These are phyloP conservation scores for Amoebophrya sp. DNA, from an alignment of 169 alveolate genomes.

Conservation along the genomic window DNA sequence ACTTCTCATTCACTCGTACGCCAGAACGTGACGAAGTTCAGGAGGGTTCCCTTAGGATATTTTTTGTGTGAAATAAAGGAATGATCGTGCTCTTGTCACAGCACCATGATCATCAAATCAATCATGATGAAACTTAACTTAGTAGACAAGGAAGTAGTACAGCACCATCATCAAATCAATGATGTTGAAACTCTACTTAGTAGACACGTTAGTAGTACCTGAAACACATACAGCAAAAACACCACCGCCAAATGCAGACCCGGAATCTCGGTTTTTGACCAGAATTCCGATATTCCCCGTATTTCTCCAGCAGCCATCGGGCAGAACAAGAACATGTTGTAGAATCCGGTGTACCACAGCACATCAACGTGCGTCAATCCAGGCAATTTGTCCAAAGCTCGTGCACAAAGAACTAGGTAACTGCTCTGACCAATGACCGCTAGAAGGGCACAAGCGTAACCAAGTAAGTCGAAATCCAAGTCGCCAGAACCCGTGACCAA, in stretches of 20 bases:
- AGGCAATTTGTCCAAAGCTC: neutral
- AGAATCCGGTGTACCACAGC: neutral
- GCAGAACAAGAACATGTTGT: neutral
- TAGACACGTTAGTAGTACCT: no score
- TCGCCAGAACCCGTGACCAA: neutral
- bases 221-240: neutral
- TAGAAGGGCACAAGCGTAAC: neutral
- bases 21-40: constrained; percentile 20
- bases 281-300: neutral
- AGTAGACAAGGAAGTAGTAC: no score
- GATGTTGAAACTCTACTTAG: no score
- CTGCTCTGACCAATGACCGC: neutral
- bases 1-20: neutral
- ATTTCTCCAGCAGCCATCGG: neutral
- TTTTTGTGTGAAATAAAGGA: neutral
- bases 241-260: neutral
- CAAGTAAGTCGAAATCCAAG: neutral
- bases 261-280: neutral
- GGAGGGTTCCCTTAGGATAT: neutral
- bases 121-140: neutral
- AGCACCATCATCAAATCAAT: no score
- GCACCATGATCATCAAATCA: neutral
- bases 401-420: neutral
- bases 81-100: neutral
- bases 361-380: neutral